Evolutionary conservation across 768 basidiomycete genomes (phyloP).

Genomic region (Lentinula boryana): DNA sequence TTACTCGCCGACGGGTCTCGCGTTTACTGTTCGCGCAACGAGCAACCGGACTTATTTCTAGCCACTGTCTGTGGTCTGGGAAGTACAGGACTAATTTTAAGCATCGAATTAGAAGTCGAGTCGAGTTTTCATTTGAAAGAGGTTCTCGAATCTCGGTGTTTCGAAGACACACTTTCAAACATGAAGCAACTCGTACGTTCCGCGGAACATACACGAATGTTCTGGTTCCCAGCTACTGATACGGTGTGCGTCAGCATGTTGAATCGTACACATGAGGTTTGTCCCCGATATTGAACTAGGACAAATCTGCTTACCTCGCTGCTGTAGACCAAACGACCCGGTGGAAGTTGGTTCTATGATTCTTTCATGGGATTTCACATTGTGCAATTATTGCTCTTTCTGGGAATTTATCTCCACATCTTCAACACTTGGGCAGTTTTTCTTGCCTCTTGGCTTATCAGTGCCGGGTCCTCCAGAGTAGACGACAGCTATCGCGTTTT

Average conservation of each 20-base stretch:
- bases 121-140: conserved; percentile 79
- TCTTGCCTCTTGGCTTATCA: conserved; percentile 65
- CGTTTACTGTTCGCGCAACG: conserved; percentile 58
- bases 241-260: conserved; percentile 65
- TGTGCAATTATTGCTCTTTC: conserved; percentile 77
- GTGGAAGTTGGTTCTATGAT: conserved; percentile 63
- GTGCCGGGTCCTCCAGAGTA: conserved; percentile 47
- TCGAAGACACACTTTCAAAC: conserved; percentile 54
- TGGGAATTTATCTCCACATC: conserved; percentile 57
- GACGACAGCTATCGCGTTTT: conserved; percentile 82
- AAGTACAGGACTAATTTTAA: conserved; percentile 81
- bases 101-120: conserved; percentile 73
- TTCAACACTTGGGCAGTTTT: conserved; percentile 62
- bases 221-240: conserved; percentile 90
- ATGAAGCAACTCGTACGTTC: conserved; percentile 51
- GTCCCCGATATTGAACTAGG: conserved; percentile 7
- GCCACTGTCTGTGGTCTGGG: conserved; percentile 92
- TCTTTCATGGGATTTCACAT: conserved; percentile 73
- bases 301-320: not conserved
- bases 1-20: conserved; percentile 72
- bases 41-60: conserved; percentile 72
- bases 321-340: conserved; percentile 45
- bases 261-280: conserved; percentile 67
- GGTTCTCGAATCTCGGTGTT: conserved; percentile 50
- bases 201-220: conserved; percentile 88